phyloP scores from a whole-genome alignment of 805 yeast genomes.

The Candida pseudoglaebosa region DNA sequence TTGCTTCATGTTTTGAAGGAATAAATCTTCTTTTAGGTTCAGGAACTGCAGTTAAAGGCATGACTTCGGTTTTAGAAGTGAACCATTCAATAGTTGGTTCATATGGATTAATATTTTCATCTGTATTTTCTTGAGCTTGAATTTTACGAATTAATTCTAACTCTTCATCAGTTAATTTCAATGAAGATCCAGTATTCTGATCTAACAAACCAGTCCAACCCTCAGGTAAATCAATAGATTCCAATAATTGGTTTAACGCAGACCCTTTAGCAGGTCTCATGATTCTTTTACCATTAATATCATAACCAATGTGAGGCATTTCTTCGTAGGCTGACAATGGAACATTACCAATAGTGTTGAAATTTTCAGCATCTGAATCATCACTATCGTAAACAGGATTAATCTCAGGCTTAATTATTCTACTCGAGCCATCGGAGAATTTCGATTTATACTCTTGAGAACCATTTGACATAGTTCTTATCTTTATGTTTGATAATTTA shows the following conservation, averaged over 20 bases:
- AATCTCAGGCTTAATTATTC: conserved; percentile 82
- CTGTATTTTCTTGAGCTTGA: conserved; percentile 81
- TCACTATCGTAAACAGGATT: conserved; percentile 94
- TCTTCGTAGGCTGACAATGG: conserved; percentile 94
- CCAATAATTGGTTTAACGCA: conserved; percentile 86
- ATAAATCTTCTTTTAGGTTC: conserved; percentile 97
- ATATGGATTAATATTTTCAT: conserved; percentile 77
- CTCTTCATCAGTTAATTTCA: conserved; percentile 84
- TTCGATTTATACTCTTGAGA: conserved; percentile 38
- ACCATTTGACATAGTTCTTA: conserved; percentile 46
- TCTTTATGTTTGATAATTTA: conserved; percentile 49
- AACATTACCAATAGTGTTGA: conserved; percentile 88
- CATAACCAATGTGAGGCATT: conserved; percentile 96
- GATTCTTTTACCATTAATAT: conserved; percentile 94
- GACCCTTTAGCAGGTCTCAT: conserved; percentile 98
- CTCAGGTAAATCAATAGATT: conserved; percentile 88
- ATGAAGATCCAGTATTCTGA: conserved; percentile 77
- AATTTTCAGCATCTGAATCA: conserved; percentile 77
- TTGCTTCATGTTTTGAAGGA: conserved; percentile 96
- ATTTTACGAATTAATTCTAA: conserved; percentile 82
- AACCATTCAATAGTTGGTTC: conserved; percentile 97
- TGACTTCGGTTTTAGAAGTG: conserved; percentile 73
- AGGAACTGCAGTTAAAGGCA: conserved; percentile 91
- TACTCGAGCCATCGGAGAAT: conserved; percentile 75
- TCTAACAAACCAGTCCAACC: conserved; percentile 98